Percentiles rank a stretch among this genome's conserved stretches.
These are phyloP conservation scores for Centaurea solstitialis DNA, from an alignment of 129 eudicot species.

Conservation along the genomic window DNA sequence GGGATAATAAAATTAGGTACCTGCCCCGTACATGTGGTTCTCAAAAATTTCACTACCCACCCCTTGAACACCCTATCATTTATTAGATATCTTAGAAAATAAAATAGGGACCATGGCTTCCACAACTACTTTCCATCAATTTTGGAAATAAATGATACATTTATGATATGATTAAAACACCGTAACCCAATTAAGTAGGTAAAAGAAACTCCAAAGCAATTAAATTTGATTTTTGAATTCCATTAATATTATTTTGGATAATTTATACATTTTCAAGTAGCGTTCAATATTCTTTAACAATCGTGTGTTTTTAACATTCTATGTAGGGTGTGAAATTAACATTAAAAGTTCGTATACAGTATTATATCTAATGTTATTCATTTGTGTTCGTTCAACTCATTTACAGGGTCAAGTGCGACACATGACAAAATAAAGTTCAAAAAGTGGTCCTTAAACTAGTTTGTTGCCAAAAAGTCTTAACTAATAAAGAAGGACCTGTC, in stretches of 20 bases:
- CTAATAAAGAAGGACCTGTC: background rate
- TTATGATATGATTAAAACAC: background rate
- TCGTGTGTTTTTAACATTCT: background rate
- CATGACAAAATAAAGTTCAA: background rate
- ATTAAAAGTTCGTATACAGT: background rate
- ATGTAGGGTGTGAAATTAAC: background rate
- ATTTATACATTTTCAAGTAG: background rate
- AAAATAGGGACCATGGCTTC: constrained; percentile 10
- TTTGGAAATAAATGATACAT: constrained; percentile 2
- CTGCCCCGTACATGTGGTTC: too few species aligned
- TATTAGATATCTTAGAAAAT: background rate
- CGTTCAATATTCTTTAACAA: background rate
- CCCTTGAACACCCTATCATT: background rate
- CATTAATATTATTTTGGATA: background rate
- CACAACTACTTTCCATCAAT: background rate
- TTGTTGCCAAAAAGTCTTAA: background rate
- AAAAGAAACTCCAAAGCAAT: background rate
- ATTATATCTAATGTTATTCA: background rate
- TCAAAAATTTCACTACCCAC: too few species aligned
- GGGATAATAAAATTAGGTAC: too few species aligned
- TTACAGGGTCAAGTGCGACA: background rate
- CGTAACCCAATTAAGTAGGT: background rate
- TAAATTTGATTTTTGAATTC: background rate
- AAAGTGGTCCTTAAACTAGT: background rate
- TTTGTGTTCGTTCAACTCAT: too few species aligned